Base-by-base conservation (phyloP, 371 early-diverging fungal genomes). In the Zychaea mexicana region DNA sequence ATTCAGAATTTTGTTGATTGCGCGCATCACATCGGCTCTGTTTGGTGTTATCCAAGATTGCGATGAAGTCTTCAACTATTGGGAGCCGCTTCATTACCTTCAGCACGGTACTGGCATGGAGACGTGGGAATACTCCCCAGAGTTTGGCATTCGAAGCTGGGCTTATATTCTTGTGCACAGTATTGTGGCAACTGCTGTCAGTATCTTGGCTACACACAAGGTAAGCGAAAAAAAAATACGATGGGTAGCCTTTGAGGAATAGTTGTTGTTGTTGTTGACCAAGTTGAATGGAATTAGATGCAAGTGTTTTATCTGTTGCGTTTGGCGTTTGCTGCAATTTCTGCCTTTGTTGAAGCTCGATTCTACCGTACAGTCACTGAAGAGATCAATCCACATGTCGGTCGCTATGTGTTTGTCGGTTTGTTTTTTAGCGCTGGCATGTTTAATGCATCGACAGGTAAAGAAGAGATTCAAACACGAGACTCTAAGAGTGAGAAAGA, bases 111-210 rank as follows among this genome's bases (percentile, higher is more conserved):
- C 77, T 57, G 98, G 96, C 30, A 78, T 95, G 62, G 92, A 96
- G 74, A 97, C 98, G 2, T 98, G 98, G 98, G 98, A 98, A 72
- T 96, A 97, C 67, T 89, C 94, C 10, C 94, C 97, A 5, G 76
- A 87, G 27, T 96, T 83, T 66, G 90, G 94, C 26, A 90, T 98
- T 42, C 88, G 98, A 39, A 92, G 92, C 17, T 98, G 93, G 90
- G 87, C 87, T 2, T 96, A 92, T 69, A 79, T 94, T 15, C 67
- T 72, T n/a, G 21, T 90, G 2, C 88, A 94, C 73, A 77, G 88
- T 7, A 17, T 78, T 19, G 66, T 85, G 9, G 83, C 82, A 1
- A 67, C 73, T 52, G 22, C 75, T 26, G 49, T 85, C 13, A 82
- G 76, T 27, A 57, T 87, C 9, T 62, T 86, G 24, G 70, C 85